phyloP scores from a whole-genome alignment of 2,329 filamentous ascomycete genomes.

The Fragosphaeria purpurea region DNA sequence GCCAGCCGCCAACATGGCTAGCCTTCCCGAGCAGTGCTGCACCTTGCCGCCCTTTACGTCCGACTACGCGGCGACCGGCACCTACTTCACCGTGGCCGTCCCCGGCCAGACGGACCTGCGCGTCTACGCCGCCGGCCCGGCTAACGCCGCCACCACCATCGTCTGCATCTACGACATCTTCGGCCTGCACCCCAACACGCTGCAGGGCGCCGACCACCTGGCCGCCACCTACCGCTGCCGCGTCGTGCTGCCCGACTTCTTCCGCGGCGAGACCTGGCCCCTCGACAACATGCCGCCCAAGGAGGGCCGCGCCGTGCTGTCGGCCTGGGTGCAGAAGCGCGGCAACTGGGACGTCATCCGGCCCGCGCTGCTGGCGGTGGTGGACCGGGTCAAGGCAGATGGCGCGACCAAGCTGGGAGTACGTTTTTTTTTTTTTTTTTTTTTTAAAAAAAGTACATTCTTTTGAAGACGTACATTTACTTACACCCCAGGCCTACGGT shows the following conservation, averaged over 20 bases:
- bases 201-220: conserved; percentile 1
- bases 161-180: conserved; percentile 4
- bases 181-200: conserved; percentile 1
- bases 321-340: background rate
- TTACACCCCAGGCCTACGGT: background rate
- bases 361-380: background rate
- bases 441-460: too few species aligned
- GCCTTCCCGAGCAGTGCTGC: conserved; percentile 3
- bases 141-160: background rate
- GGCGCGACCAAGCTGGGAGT: conserved; percentile 1
- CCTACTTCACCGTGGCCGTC: background rate
- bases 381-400: background rate
- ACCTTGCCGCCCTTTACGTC: conserved; percentile 3
- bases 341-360: conserved; percentile 2
- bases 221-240: background rate
- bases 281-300: conserved; percentile 3
- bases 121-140: background rate
- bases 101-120: background rate
- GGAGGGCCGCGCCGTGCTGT: background rate
- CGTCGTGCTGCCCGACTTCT: conserved; percentile 1
- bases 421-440: too few species aligned
- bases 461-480: too few species aligned
- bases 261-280: conserved; percentile 2
- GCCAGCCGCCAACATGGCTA: background rate
- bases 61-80: conserved; percentile 1